Evolutionary conservation across 495 filamentous ascomycete genomes (phyloP).

Genomic region (Xylaria curta): DNA sequence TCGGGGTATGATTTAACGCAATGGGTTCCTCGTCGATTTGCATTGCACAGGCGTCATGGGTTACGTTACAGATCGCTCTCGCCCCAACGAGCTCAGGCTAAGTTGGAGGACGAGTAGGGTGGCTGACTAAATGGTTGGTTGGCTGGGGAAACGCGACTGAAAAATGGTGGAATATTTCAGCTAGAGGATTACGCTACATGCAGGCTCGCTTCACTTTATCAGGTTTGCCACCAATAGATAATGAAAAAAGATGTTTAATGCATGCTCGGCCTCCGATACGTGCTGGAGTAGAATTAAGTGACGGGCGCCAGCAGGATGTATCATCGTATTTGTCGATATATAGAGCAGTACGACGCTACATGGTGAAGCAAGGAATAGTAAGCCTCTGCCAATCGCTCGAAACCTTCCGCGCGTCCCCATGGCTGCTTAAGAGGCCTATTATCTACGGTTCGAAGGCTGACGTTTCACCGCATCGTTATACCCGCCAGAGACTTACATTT

Average conservation of each 20-base stretch:
- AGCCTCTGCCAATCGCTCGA: not conserved
- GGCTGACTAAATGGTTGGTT: constrained; percentile 20
- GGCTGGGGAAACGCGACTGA: constrained; percentile 15
- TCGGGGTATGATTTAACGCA: constrained; percentile 24
- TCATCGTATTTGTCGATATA: not conserved
- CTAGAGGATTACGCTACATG: constrained; percentile 6
- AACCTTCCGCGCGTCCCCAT: not conserved
- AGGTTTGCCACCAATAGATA: constrained; percentile 24
- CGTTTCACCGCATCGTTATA: constrained; percentile 5
- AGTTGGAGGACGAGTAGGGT: constrained; percentile 17
- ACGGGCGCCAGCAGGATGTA: not conserved
- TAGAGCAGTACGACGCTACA: not conserved
- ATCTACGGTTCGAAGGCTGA: not conserved
- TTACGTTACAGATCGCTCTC: constrained; percentile 29
- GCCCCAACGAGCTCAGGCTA: constrained; percentile 25
- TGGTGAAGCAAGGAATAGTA: constrained; percentile 1
- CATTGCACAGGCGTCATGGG: constrained; percentile 44
- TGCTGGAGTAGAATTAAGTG: not conserved
- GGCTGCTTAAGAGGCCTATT: not conserved
- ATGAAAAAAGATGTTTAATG: constrained; percentile 21
- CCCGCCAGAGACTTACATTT: constrained; percentile 1
- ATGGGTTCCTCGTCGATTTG: constrained; percentile 35
- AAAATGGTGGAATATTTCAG: constrained; percentile 22
- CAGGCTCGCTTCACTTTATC: constrained; percentile 16
- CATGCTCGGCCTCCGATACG: not conserved